phyloP scores from a whole-genome alignment of 352 stramenopile genomes.

The Globisporangium viniferum region DNA sequence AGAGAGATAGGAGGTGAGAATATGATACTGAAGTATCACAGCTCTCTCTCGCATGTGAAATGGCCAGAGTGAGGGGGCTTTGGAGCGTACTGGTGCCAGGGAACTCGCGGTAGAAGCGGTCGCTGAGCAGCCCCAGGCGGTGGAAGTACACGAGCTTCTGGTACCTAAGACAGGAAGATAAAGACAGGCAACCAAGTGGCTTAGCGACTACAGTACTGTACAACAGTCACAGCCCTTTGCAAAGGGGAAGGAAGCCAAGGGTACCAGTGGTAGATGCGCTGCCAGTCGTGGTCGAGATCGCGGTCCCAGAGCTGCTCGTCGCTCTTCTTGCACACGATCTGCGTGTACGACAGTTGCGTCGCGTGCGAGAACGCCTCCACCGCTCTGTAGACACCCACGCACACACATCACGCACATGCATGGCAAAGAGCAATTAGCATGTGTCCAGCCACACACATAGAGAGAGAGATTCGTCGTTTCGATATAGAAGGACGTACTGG shows the following conservation, averaged over 20 bases:
- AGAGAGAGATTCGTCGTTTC: not conserved
- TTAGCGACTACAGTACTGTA: not conserved
- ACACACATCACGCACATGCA: not conserved
- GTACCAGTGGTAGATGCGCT: slow-evolving; percentile 62
- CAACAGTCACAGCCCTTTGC: not conserved
- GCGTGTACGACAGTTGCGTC: slow-evolving; percentile 27
- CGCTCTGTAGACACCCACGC: slow-evolving; percentile 19
- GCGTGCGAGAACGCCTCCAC: slow-evolving; percentile 56
- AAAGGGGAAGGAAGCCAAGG: not conserved
- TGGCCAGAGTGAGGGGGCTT: slow-evolving; percentile 6
- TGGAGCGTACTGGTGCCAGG: slow-evolving; percentile 45
- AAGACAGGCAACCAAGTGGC: not conserved
- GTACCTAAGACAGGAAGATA: slow-evolving; percentile 31
- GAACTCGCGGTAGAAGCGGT: slow-evolving; percentile 65
- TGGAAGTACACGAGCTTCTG: slow-evolving; percentile 75
- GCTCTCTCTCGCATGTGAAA: not conserved
- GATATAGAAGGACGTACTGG: slow-evolving; percentile 28
- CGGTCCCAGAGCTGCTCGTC: slow-evolving; percentile 45
- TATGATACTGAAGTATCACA: not conserved
- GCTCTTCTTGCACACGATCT: slow-evolving; percentile 44
- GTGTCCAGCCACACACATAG: not conserved
- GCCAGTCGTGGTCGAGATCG: slow-evolving; percentile 58
- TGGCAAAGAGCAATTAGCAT: not conserved
- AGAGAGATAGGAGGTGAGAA: not conserved
- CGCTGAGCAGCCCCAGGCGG: slow-evolving; percentile 58